phyloP scores from a whole-genome alignment of 2,329 filamentous ascomycete genomes.

The Beauveria scarabaeidicola region DNA sequence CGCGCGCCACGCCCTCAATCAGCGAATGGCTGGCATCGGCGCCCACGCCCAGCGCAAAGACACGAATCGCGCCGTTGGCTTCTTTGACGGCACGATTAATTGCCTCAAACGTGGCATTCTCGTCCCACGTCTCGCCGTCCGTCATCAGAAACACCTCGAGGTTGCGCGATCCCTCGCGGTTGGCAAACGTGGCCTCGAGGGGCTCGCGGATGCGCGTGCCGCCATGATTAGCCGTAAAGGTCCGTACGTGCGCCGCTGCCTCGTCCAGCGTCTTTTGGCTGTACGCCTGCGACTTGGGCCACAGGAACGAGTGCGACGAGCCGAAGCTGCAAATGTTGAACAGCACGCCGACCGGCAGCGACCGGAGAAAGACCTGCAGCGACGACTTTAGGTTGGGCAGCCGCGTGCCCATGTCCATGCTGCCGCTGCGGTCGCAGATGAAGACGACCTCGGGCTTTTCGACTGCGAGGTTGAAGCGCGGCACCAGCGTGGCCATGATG shows the following conservation, averaged over 20 bases:
- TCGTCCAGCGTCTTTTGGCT: conserved; percentile 32
- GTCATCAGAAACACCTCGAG: conserved; percentile 49
- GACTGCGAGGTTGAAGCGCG: conserved; percentile 54
- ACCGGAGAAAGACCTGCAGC: conserved; percentile 56
- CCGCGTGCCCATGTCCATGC: conserved; percentile 41
- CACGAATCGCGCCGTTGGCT: conserved; percentile 35
- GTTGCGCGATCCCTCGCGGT: conserved; percentile 36
- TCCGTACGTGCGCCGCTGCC: conserved; percentile 34
- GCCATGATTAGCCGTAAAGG: conserved; percentile 38
- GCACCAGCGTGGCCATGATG: conserved; percentile 63
- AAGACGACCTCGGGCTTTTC: conserved; percentile 58
- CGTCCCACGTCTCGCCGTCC: conserved; percentile 46
- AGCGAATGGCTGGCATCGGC: conserved; percentile 40
- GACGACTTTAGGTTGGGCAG: conserved; percentile 42
- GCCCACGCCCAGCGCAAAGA: conserved; percentile 50
- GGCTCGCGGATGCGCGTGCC: conserved; percentile 45
- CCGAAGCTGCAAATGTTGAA: conserved; percentile 69
- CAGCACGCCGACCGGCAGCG: conserved; percentile 51
- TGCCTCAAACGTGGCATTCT: conserved; percentile 34
- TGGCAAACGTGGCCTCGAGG: conserved; percentile 34
- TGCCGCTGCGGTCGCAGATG: conserved; percentile 62
- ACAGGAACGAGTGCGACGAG: conserved; percentile 35
- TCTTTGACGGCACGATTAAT: conserved; percentile 32
- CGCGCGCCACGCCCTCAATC: conserved; percentile 45
- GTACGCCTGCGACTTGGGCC: conserved; percentile 38